Evolutionary conservation across 1,284 basidiomycete genomes (phyloP), one percentile per base, ranked within the genome.

Genomic region (Ceraceosorus guamensis): DNA sequence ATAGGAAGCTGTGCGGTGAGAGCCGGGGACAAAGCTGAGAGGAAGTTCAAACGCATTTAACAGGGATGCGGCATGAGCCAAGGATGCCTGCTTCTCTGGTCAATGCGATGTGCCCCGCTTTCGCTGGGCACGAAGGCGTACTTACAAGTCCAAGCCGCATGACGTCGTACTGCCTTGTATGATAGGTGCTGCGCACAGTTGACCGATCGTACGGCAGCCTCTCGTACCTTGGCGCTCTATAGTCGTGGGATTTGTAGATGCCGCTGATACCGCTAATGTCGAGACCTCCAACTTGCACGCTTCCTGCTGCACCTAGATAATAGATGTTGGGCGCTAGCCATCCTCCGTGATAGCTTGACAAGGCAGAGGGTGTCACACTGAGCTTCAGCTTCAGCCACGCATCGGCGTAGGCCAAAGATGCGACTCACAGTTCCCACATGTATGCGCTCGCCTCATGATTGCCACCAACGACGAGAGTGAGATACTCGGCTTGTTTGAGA

Each of bases 391-490:
- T n/a, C 8, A 41, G 8, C 37, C n/a, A 50, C n/a, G 10, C 14
- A 50, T 13, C 34, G 10, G 48, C 13, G 34, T 18, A 8, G 37
- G 6, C 8, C 50, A 30, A n/a, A 6, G 18, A 13, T 6, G 44
- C 7, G 41, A 73, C 88, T 78, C 70, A 91, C 86, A 96, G 79
- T 76, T 99, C 95, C 87, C 89, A 92, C 79, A 98, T 83, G 76
- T 97, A 96, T 72, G 91, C 95, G 54, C 89, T 92, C 4, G 91
- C 91, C 78, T 98, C 93, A 75, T 99, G 93, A 74, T 99, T 98
- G 5, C 95, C 95, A 18, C 95, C 95, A 68, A 98, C 95, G 52
- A 97, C 85, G 34, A 99, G 80, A 0, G 95, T 99, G 69, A 96
- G 79, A 5, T 95, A 77, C 0, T 92, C 91, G 0, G 93, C 93